phyloP scores from a whole-genome alignment of 176 grass and related monocot species.

The Neostapfia colusana region DNA sequence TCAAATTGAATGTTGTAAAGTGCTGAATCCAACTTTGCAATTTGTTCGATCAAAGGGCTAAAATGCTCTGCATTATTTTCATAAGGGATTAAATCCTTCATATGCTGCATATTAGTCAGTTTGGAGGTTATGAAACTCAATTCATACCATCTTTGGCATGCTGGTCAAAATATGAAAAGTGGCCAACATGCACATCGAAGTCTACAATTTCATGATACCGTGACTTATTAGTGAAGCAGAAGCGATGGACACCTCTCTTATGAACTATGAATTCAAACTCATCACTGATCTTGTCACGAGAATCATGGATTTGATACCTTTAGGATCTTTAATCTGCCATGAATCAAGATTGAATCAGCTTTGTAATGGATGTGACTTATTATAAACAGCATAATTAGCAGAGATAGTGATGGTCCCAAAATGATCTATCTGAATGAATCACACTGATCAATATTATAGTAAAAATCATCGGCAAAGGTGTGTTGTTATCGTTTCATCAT shows the following conservation, averaged over 20 bases:
- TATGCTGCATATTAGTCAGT: neutral
- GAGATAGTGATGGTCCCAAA: neutral
- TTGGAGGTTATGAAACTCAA: neutral
- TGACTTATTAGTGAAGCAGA: conserved; percentile 83
- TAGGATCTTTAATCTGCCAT: conserved; percentile 72
- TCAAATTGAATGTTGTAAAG: conserved; percentile 95
- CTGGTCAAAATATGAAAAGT: conserved; percentile 77
- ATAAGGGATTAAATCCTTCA: conserved; percentile 14
- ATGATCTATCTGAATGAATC: neutral
- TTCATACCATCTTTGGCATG: conserved; percentile 85
- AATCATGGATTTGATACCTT: conserved; percentile 71
- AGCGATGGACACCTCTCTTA: too few relatives aligned
- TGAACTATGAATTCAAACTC: conserved; percentile 94
- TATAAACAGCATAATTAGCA: conserved; percentile 2
- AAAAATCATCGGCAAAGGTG: too few relatives aligned
- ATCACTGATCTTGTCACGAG: conserved; percentile 69
- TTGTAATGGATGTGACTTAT: neutral
- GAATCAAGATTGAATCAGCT: conserved; percentile 23
- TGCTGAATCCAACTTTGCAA: conserved; percentile 81
- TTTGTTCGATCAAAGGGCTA: conserved; percentile 79
- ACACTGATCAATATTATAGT: neutral
- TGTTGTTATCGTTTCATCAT: too few relatives aligned
- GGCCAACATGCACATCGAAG: conserved; percentile 82
- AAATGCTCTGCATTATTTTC: conserved; percentile 80
- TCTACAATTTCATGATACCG: conserved; percentile 91